phyloP scores from a whole-genome alignment of 1,284 basidiomycete genomes.

The Ceraceosorus bombacis region DNA sequence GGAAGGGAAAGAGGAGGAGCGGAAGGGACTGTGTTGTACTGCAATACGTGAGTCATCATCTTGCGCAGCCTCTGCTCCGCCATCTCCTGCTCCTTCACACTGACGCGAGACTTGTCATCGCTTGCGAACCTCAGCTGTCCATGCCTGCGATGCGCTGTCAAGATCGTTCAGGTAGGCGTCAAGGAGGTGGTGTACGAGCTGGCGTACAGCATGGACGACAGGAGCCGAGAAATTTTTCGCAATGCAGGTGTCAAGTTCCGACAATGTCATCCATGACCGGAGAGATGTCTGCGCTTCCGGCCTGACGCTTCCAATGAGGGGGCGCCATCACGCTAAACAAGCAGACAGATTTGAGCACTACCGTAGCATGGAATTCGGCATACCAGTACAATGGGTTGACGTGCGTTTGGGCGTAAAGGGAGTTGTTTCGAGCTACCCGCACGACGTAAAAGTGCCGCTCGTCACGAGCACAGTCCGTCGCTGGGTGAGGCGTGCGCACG shows the following conservation, averaged over 20 bases:
- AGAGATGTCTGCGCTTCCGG: no score
- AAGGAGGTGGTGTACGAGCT: conserved; percentile 90
- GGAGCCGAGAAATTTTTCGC: conserved; percentile 46
- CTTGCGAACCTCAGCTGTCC: conserved; percentile 65
- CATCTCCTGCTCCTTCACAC: no score
- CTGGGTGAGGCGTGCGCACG: conserved; percentile 42
- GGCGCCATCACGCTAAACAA: no score
- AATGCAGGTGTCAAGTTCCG: conserved; percentile 49
- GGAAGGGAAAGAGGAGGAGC: conserved; percentile 59
- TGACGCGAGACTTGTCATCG: no score
- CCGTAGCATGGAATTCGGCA: no score
- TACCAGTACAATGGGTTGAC: no score
- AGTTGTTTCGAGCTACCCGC: conserved; percentile 10
- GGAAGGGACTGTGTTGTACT: conserved; percentile 71
- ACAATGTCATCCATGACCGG: conserved; percentile 13
- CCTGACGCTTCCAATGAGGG: no score
- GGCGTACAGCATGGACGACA: conserved; percentile 62
- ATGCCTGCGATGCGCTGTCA: conserved; percentile 88
- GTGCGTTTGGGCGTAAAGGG: no score
- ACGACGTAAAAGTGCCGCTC: conserved; percentile 1
- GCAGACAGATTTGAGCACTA: no score
- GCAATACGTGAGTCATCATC: conserved; percentile 57
- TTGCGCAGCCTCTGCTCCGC: not conserved
- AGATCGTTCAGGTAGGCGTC: conserved; percentile 92
- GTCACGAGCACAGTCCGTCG: conserved; percentile 2